Base-by-base conservation (phyloP, 805 yeast genomes). In the Suhomyces prunicola region DNA sequence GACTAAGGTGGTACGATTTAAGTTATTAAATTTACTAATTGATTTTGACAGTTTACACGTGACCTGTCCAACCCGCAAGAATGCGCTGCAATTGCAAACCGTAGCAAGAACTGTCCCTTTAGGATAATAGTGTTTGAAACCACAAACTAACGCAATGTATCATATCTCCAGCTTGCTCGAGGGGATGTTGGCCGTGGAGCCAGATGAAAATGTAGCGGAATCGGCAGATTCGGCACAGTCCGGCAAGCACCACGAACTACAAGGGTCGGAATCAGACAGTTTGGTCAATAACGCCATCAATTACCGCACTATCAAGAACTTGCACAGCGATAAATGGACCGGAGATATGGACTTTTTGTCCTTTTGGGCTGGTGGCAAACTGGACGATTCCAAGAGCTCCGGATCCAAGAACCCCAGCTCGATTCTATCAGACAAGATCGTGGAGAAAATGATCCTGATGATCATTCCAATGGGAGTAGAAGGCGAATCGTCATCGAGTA, bases 381-480 rank as follows among this genome's bases (percentile, higher is more conserved):
- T 57, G 22, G 65, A 64, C 39, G 60, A 19, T 22, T n/a, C 50
- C 12, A 22, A 29, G 9, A 47, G 40, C 5, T 31, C 50, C 12
- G 48, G 45, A 53, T n/a, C 56, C 63, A 52, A 64, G 58, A 49
- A 60, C 51, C 29, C 52, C 55, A 15, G 24, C 35, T 45, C 53
- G 15, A 44, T 57, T 15, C 51, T 87, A 63, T 77, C 88, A 0
- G 96, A 90, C 59, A 85, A 85, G 51, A 68, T 90, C 51, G 79
- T 90, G 58, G 96, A 90, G 61, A 80, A 84, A 61, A 72, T 89
- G 48, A 70, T 90, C 6, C 74, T 84, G 22, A 82, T 88, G 85
- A 87, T 91, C 1, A 72, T 89, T 24, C 94, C 96, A 0, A 78
- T 88, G 46, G 60, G 61, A 39, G 59, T 56, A 13, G 74, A 82